phyloP scores from a whole-genome alignment of 192 early-diverging fungal genomes.

The Coemansia guatemalensis region DNA sequence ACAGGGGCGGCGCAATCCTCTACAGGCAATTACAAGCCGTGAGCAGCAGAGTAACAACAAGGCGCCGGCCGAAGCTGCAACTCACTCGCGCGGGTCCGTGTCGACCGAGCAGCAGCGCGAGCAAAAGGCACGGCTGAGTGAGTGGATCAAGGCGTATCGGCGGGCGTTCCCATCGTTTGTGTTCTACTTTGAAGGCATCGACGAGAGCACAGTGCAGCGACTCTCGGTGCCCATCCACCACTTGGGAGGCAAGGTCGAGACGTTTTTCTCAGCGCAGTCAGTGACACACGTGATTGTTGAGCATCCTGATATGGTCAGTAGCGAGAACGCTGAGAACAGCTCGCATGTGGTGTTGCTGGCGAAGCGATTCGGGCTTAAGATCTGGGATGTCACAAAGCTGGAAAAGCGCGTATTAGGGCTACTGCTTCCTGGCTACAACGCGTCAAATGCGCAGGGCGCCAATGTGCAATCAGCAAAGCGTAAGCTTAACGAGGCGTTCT shows the following conservation, averaged over 20 bases:
- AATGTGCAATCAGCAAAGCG: slow-evolving; percentile 50
- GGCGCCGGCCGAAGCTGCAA: background rate
- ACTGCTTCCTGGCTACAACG: slow-evolving; percentile 45
- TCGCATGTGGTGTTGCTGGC: slow-evolving; percentile 41
- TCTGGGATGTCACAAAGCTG: slow-evolving; percentile 50
- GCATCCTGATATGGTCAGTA: slow-evolving; percentile 4
- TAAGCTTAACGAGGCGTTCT: slow-evolving; percentile 51
- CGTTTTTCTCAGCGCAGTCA: slow-evolving; percentile 53
- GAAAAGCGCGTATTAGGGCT: slow-evolving; percentile 44
- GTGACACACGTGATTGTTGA: slow-evolving; percentile 54
- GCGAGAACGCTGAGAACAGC: slow-evolving; percentile 17
- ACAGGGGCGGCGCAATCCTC: slow-evolving; percentile 22
- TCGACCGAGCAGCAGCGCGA: slow-evolving; percentile 38
- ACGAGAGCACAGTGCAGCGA: slow-evolving; percentile 37
- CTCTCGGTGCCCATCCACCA: slow-evolving; percentile 39
- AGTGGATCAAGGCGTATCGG: slow-evolving; percentile 52
- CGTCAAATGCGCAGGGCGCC: slow-evolving; percentile 21
- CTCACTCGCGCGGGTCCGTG: background rate
- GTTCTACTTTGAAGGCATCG: slow-evolving; percentile 55
- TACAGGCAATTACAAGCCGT: slow-evolving; percentile 43
- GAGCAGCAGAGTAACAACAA: slow-evolving; percentile 36
- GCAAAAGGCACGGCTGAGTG: slow-evolving; percentile 41
- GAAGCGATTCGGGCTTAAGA: slow-evolving; percentile 42
- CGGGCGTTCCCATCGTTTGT: slow-evolving; percentile 52
- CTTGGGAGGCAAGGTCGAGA: slow-evolving; percentile 44